A percentile compares a stretch with the other conserved stretches of the same genome.
phyloP scores from a whole-genome alignment of 306 rosid genomes.

The Rosa multiflora region DNA sequence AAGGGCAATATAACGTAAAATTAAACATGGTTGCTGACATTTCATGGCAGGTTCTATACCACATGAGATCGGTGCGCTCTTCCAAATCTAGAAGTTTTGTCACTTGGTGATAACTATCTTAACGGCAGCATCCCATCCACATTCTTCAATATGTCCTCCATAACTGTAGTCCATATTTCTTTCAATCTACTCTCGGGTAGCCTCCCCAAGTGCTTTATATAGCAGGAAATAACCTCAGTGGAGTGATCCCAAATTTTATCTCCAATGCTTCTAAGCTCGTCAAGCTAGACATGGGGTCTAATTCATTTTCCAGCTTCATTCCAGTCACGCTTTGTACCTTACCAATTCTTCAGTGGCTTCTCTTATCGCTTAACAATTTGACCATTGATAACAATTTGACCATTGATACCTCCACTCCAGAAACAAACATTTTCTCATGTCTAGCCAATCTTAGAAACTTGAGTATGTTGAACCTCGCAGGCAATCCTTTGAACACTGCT shows the following conservation, averaged over 20 bases:
- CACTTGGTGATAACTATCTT: background rate
- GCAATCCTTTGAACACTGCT: background rate
- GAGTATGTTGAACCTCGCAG: background rate
- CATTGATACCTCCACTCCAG: background rate
- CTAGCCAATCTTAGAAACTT: background rate
- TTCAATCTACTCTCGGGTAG: constrained; percentile 7
- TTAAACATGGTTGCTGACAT: background rate
- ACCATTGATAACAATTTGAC: constrained; percentile 13
- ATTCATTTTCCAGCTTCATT: constrained; percentile 17
- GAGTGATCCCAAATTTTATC: constrained; percentile 19
- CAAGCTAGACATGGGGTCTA: background rate
- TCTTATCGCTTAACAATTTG: background rate
- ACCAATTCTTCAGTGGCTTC: background rate
- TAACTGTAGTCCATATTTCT: fast-evolving
- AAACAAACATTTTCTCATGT: background rate
- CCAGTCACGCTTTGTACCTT: background rate
- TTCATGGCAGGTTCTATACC: constrained; percentile 21
- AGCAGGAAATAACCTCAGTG: background rate
- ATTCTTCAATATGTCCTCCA: constrained; percentile 24
- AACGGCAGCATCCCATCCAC: constrained; percentile 24
- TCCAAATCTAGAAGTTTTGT: background rate
- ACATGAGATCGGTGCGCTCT: constrained; percentile 16
- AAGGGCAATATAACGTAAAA: too few relatives aligned
- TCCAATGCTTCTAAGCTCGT: constrained; percentile 22
- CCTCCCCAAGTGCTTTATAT: background rate